phyloP scores from a whole-genome alignment of 2,329 filamentous ascomycete genomes.

The Metarhizium humberi region DNA sequence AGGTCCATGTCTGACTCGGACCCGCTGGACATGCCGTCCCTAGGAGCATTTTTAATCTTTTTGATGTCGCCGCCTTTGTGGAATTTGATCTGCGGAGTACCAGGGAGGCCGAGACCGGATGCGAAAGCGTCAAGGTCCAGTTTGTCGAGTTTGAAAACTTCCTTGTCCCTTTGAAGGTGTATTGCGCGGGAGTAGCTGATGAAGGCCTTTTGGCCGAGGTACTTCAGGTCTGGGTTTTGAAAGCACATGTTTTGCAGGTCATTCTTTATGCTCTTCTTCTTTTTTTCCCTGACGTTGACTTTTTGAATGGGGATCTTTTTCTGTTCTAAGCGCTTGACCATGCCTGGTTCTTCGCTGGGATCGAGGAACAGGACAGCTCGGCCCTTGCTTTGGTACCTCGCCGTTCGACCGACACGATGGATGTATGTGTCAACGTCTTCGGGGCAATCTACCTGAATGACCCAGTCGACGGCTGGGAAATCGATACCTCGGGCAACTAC shows the following conservation, averaged over 20 bases:
- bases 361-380: slow-evolving; percentile 86
- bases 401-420: slow-evolving; percentile 87
- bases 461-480: slow-evolving; percentile 95
- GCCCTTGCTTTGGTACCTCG: slow-evolving; percentile 83
- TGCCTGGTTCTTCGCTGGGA: slow-evolving; percentile 85
- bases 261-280: slow-evolving; percentile 76
- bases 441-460: slow-evolving; percentile 95
- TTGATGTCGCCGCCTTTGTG: slow-evolving; percentile 84
- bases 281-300: slow-evolving; percentile 81
- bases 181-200: slow-evolving; percentile 81
- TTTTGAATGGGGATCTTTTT: slow-evolving; percentile 84
- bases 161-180: slow-evolving; percentile 83
- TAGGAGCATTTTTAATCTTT: slow-evolving; percentile 75
- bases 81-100: slow-evolving; percentile 88
- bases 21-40: slow-evolving; percentile 54
- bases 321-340: slow-evolving; percentile 73
- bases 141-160: slow-evolving; percentile 76
- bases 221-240: slow-evolving; percentile 87
- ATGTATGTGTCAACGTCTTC: slow-evolving; percentile 98
- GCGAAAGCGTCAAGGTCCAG: slow-evolving; percentile 83
- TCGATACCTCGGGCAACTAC: slow-evolving; percentile 90
- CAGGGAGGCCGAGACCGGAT: slow-evolving; percentile 76
- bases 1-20: slow-evolving; percentile 49
- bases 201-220: slow-evolving; percentile 92
- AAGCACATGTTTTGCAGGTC: slow-evolving; percentile 94